These are phyloP conservation scores for Helotiales sp. DNA, from an alignment of 2,329 filamentous ascomycete genomes.

Conservation along the genomic window DNA sequence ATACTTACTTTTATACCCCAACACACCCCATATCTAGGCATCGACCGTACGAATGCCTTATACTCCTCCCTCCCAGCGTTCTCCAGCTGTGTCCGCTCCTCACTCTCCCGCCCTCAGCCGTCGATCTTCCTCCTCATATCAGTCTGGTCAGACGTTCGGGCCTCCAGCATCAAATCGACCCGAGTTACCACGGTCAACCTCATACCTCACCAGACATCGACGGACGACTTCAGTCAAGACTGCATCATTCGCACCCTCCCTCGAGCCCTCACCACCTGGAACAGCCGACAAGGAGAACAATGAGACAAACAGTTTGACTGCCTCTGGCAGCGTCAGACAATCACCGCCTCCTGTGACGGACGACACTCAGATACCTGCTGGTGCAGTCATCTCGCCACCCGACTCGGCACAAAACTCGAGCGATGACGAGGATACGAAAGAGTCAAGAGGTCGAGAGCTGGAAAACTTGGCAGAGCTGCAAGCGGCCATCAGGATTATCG, in stretches of 20 bases:
- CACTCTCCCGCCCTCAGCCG: slow-evolving; percentile 62
- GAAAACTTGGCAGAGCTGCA: slow-evolving; percentile 65
- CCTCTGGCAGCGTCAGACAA: slow-evolving; percentile 71
- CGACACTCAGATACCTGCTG: slow-evolving; percentile 73
- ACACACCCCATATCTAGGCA: slow-evolving; percentile 14
- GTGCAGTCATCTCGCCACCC: slow-evolving; percentile 88
- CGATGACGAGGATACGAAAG: slow-evolving; percentile 73
- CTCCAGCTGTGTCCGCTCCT: slow-evolving; percentile 63
- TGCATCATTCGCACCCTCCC: slow-evolving; percentile 39
- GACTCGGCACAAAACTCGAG: slow-evolving; percentile 82
- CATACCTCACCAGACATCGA: slow-evolving; percentile 68
- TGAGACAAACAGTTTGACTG: slow-evolving; percentile 38
- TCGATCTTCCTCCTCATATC: slow-evolving; percentile 57
- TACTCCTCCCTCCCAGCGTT: slow-evolving; percentile 75
- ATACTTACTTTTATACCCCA: slow-evolving; percentile 18
- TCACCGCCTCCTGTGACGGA: slow-evolving; percentile 83
- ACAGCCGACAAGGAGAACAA: slow-evolving; percentile 39
- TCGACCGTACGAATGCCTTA: slow-evolving; percentile 74
- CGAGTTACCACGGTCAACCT: slow-evolving; percentile 65
- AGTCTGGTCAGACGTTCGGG: slow-evolving; percentile 45
- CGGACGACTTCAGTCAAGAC: slow-evolving; percentile 57
- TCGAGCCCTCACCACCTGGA: slow-evolving; percentile 37
- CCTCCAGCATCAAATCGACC: slow-evolving; percentile 49
- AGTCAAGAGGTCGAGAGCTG: slow-evolving; percentile 35
- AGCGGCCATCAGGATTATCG: slow-evolving; percentile 81